Evolutionary conservation across 108 stramenopile species (phyloP).

Genomic region (Stephanodiscus minutulus): DNA sequence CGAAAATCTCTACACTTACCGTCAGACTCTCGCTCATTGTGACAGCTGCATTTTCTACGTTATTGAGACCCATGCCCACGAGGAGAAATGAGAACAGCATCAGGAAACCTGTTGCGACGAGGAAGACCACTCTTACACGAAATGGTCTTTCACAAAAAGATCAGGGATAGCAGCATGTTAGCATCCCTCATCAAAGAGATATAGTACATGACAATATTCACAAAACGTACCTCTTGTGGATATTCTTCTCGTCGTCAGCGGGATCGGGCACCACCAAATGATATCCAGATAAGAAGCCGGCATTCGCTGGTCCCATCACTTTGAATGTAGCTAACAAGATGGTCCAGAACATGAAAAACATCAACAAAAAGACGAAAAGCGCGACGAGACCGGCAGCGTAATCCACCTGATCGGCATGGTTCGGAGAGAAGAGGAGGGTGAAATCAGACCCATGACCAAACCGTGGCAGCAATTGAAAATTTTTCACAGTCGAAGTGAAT

Average conservation of each 20-base stretch:
- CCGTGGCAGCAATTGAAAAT: slow-evolving; percentile 22
- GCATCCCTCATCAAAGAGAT: neutral
- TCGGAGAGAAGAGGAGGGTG: slow-evolving; percentile 22
- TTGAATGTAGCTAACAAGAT: slow-evolving; percentile 25
- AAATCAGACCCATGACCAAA: slow-evolving; percentile 41
- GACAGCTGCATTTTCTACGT: slow-evolving; percentile 37
- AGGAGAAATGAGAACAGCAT: slow-evolving; percentile 39
- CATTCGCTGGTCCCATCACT: slow-evolving; percentile 46
- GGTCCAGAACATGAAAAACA: slow-evolving; percentile 44
- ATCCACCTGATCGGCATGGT: slow-evolving; percentile 32
- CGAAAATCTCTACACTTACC: slow-evolving; percentile 1
- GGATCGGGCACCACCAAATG: slow-evolving; percentile 42
- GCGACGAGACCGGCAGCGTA: slow-evolving; percentile 41
- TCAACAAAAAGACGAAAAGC: slow-evolving; percentile 30
- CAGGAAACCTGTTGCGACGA: slow-evolving; percentile 25
- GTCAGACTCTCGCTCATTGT: slow-evolving; percentile 19
- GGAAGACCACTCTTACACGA: slow-evolving; percentile 36
- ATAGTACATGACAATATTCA: neutral
- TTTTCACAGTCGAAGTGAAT: slow-evolving; percentile 17
- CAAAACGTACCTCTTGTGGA: slow-evolving; percentile 16
- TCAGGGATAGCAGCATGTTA: neutral
- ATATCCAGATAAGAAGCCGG: slow-evolving; percentile 42
- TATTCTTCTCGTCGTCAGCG: slow-evolving; percentile 31
- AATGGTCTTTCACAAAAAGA: slow-evolving; percentile 33
- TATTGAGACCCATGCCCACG: slow-evolving; percentile 35